phyloP scores from a whole-genome alignment of 495 filamentous ascomycete species.

The Collariella sp. region DNA sequence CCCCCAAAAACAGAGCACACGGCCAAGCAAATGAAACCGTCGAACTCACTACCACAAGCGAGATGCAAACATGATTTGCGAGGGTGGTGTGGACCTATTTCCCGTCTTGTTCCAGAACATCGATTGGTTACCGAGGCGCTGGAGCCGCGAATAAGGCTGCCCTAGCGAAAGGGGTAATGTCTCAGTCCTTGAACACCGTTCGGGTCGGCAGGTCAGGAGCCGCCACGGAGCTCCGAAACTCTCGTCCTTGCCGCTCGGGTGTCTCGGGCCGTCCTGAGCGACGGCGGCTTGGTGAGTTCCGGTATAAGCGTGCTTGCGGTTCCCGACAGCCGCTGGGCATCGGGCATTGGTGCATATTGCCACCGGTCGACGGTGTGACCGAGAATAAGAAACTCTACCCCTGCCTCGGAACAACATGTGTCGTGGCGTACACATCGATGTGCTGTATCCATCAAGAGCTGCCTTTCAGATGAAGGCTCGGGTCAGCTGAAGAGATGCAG shows the following conservation, averaged over 20 bases:
- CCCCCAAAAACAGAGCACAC: too few relatives aligned
- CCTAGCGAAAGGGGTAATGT: too few relatives aligned
- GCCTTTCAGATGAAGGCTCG: too few relatives aligned
- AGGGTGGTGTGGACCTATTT: neutral
- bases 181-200: too few relatives aligned
- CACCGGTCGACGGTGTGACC: neutral
- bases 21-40: too few relatives aligned
- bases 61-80: neutral
- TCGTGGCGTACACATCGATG: too few relatives aligned
- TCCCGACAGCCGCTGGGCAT: neutral
- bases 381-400: neutral
- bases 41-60: too few relatives aligned
- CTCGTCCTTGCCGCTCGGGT: neutral
- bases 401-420: neutral
- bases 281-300: neutral
- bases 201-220: neutral
- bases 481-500: too few relatives aligned
- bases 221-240: neutral
- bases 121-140: constrained; percentile 6
- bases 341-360: constrained; percentile 1
- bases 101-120: neutral
- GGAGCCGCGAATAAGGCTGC: neutral
- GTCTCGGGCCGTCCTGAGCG: neutral
- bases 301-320: neutral
- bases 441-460: too few relatives aligned